A percentile compares a stretch with the other conserved stretches of the same genome.
These are phyloP conservation scores for Scedosporium minutisporum DNA, from an alignment of 2,329 filamentous ascomycete genomes.

Conservation along the genomic window DNA sequence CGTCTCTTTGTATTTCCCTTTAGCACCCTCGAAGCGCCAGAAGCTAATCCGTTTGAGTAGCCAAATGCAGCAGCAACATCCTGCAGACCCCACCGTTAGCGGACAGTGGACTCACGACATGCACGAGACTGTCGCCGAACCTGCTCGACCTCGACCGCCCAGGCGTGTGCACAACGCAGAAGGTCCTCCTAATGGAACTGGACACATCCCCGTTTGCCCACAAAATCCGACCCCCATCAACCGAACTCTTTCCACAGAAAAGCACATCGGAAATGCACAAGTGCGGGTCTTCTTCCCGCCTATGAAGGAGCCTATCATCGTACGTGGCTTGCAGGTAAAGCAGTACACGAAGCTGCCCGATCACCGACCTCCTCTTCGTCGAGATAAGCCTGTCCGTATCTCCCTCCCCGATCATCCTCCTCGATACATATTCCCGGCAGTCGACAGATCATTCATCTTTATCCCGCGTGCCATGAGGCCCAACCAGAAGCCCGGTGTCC, in stretches of 20 bases:
- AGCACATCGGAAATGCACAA: conserved; percentile 73
- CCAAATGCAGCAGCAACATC: conserved; percentile 27
- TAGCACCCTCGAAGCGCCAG: neutral
- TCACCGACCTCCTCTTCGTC: conserved; percentile 83
- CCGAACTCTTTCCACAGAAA: conserved; percentile 72
- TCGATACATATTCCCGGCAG: conserved; percentile 83
- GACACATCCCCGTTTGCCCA: conserved; percentile 45
- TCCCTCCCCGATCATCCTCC: conserved; percentile 72
- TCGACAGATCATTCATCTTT: conserved; percentile 92
- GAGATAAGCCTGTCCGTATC: conserved; percentile 93
- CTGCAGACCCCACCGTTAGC: conserved; percentile 55
- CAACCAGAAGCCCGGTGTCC: conserved; percentile 77
- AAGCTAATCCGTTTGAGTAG: conserved; percentile 19
- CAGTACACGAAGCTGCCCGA: conserved; percentile 92
- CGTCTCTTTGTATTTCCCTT: neutral
- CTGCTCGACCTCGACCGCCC: conserved; percentile 30
- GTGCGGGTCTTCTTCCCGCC: conserved; percentile 72
- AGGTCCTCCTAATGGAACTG: conserved; percentile 44
- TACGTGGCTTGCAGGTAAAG: conserved; percentile 70
- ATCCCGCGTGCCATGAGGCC: conserved; percentile 89
- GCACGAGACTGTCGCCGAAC: conserved; percentile 60
- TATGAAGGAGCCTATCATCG: conserved; percentile 61
- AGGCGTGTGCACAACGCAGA: conserved; percentile 26
- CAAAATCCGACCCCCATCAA: conserved; percentile 59
- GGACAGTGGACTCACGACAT: conserved; percentile 90